Base-by-base conservation (phyloP, 169 alveolate species). In the Eimeria maxima region DNA sequence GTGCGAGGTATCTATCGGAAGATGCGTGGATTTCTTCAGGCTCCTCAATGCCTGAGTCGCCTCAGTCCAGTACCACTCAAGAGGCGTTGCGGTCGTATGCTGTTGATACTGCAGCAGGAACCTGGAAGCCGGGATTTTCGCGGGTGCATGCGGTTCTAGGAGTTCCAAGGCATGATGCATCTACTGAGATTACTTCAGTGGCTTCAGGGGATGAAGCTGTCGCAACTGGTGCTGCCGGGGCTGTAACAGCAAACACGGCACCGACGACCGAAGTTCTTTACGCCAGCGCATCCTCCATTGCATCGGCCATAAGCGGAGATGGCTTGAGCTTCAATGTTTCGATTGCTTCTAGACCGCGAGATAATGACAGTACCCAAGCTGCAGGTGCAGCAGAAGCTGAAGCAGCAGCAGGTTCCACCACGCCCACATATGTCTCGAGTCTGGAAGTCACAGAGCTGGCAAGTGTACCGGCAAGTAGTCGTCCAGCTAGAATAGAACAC, bases 1-100 rank as follows among this genome's bases (percentile, higher is more conserved):
- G 27, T 1, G 8, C 63, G 57, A 95, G 20, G 81, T 47, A 44
- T 24, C 69, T 80, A 24, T 47, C 69, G 33, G 95, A 83, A 44
- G 93, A 86, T 60, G 69, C 20, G 11, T 95, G 96, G 84, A 95
- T 87, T 14, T 45, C 4, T 11, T n/a, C 50, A 47, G 80, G 22
- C 27, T 11, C 78, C 1, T 45, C 78, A 69, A 27, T 44, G 24
- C 8, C 80, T 29, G 80, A 69, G 7, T 10, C 50, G 45, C 80
- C 50, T 69, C 80, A 69, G 22, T 24, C 80, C 50, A 27, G 50
- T n/a, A 33, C 50, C 24, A 29, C 47, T 29, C 50, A 16, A 33
- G 50, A 27, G 50, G 50, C n/a, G 22, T 29, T 69, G 50, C 50
- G 33, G 50, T 0, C n/a, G 6, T 1, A 45, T 29, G 45, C 50